phyloP scores from a whole-genome alignment of 345 rosid genomes.

The Alliaria petiolata region DNA sequence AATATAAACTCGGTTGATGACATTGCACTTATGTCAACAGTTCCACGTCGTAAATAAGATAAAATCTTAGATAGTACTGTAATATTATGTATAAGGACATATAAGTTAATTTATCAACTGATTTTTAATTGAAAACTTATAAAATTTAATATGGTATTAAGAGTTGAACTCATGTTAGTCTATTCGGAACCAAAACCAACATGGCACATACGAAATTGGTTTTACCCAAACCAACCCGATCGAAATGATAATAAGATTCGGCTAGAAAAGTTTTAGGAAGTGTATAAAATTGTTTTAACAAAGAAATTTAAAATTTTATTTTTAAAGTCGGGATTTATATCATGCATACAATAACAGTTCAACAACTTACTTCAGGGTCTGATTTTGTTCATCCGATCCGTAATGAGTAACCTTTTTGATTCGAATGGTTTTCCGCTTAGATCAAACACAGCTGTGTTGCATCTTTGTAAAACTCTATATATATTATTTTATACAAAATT shows the following conservation, averaged over 20 bases:
- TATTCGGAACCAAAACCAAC: neutral
- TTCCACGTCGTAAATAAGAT: neutral
- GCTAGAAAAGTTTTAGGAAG: too few species aligned
- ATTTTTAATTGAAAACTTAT: too few species aligned
- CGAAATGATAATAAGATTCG: too few species aligned
- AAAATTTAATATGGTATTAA: too few species aligned
- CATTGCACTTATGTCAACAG: neutral
- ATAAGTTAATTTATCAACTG: too few species aligned
- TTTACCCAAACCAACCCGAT: too few species aligned
- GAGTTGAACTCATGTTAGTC: too few species aligned
- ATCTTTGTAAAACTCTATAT: neutral
- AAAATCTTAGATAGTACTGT: too few species aligned
- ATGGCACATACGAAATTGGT: neutral
- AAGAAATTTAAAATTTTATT: too few species aligned
- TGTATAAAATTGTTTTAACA: too few species aligned
- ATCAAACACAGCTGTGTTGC: neutral
- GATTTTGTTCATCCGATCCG: neutral
- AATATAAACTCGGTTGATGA: neutral
- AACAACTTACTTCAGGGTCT: neutral
- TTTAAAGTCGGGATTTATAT: too few species aligned
- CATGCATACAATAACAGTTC: neutral
- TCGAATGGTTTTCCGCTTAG: neutral
- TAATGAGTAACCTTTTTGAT: neutral
- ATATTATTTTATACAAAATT: neutral
- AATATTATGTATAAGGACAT: too few species aligned